Percentiles rank a stretch among this genome's conserved stretches.
These are phyloP conservation scores for Bipolaris sorokiniana DNA, from an alignment of 2,329 filamentous ascomycete species.

Conservation along the genomic window DNA sequence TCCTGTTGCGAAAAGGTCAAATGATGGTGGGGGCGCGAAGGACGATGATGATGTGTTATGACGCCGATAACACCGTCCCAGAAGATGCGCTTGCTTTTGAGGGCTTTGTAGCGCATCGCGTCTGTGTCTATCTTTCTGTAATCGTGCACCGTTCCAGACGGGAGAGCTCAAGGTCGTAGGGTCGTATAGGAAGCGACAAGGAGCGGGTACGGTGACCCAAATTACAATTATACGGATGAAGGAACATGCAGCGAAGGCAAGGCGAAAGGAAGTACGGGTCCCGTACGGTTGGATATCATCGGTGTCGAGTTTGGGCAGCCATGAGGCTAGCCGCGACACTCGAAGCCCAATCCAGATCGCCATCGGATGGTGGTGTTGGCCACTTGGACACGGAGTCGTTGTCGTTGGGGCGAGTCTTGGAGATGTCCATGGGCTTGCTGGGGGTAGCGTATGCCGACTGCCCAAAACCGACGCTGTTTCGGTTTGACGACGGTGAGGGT, in stretches of 20 bases:
- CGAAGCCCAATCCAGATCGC: slow-evolving; percentile 81
- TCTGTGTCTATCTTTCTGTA: slow-evolving; percentile 32
- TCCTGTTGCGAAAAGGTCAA: slow-evolving; percentile 29
- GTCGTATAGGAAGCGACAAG: slow-evolving; percentile 43
- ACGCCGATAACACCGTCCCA: slow-evolving; percentile 42
- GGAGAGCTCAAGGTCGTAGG: slow-evolving; percentile 42
- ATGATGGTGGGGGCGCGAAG: slow-evolving; percentile 31
- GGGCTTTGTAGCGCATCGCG: slow-evolving; percentile 26
- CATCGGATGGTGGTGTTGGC: slow-evolving; percentile 95
- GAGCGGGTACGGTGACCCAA: slow-evolving; percentile 35
- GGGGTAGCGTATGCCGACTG: slow-evolving; percentile 66
- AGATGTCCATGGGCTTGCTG: slow-evolving; percentile 73
- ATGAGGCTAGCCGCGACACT: slow-evolving; percentile 76
- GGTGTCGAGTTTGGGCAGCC: slow-evolving; percentile 47
- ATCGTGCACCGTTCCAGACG: slow-evolving; percentile 49
- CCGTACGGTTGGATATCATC: slow-evolving; percentile 30
- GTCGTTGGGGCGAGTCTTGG: slow-evolving; percentile 51
- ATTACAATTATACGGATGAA: slow-evolving; percentile 44
- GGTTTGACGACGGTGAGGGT: slow-evolving; percentile 81
- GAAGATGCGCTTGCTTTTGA: slow-evolving; percentile 35
- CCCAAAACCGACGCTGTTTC: slow-evolving; percentile 77
- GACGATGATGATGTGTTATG: slow-evolving; percentile 21
- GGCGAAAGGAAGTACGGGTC: slow-evolving; percentile 22
- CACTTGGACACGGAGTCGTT: slow-evolving; percentile 70
- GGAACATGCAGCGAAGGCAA: slow-evolving; percentile 38